Evolutionary conservation across 2,329 filamentous ascomycete species (phyloP), one percentile per base, ranked within the genome.

Genomic region (Colletotrichum sp.): DNA sequence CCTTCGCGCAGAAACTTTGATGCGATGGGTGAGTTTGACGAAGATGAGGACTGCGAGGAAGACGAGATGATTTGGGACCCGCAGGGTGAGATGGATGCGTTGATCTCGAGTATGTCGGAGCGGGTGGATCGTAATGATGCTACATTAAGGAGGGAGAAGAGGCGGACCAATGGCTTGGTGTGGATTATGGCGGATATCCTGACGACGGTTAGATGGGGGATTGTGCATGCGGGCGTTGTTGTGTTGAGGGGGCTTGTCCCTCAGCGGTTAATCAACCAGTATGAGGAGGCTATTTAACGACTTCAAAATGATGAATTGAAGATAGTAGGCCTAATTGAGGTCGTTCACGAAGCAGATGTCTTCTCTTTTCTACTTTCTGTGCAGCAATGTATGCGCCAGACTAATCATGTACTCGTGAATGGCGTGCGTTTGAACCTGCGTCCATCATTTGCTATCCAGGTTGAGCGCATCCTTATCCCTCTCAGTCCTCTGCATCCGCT

Each of bases 151-250:
- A 82, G 85, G 18, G 88, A 88, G 1, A 87, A 87, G 70, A 87
- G 86, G 66, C 84, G 87, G 2, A 90, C 88, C 0, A 87, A 86
- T 21, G 90, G 89, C 0, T 75, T 93, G 61, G 88, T 89, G 0
- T 88, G 87, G 74, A 86, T 89, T 1, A 91, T 92, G 82, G 89
- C 89, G 4, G 87, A 88, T 78, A 86, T 88, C 43, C 78, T 93
- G 77, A 87, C 87, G 13, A 90, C 88, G 71, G 87, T 92, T 2
- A 80, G 91, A 67, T 93, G 91, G 91, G 90, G 90, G 0, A 90
- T 93, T 5, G 88, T 93, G 6, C 90, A 92, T 77, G 89, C 91
- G 78, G 91, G 89, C 0, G 91, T 92, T 83, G 87, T 89, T 76
- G 90, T 92, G 4, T 78, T 93, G 55, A 78, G 81, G 18, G 83